A percentile compares a stretch with the other conserved stretches of the same genome.
These are phyloP conservation scores for Fraxinus albicans DNA, from an alignment of 305 asterid genomes.

Conservation along the genomic window DNA sequence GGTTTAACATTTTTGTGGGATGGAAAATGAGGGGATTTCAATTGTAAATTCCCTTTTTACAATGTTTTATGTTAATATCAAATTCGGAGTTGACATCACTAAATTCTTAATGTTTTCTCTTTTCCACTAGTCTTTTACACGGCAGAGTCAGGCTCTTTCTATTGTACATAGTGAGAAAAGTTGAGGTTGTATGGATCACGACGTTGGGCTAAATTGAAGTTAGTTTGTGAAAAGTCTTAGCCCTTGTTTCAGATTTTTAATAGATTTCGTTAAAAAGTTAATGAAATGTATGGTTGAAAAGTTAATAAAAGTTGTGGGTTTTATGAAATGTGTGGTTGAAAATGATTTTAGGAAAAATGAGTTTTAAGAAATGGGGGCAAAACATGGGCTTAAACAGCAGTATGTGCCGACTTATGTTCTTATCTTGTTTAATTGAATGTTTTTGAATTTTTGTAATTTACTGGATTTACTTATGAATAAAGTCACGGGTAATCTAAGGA, in stretches of 20 bases:
- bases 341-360: neutral
- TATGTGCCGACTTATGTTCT: neutral
- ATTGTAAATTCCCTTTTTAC: neutral
- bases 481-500: neutral
- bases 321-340: neutral
- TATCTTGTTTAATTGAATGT: neutral
- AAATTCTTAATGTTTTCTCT: neutral
- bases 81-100: neutral
- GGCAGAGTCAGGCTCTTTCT: neutral
- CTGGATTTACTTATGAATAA: neutral
- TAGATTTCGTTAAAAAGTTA: too few species aligned
- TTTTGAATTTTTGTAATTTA: neutral
- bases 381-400: neutral
- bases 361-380: neutral
- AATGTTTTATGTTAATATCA: neutral
- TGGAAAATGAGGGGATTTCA: neutral
- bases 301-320: neutral
- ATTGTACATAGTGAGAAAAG: neutral
- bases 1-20: neutral
- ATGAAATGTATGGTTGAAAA: too few species aligned
- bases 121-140: neutral
- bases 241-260: neutral
- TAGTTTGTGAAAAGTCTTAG: neutral
- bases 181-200: neutral
- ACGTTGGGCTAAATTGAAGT: neutral